phyloP scores from a whole-genome alignment of 495 filamentous ascomycete species.

The Lasiosphaeris hirsuta region DNA sequence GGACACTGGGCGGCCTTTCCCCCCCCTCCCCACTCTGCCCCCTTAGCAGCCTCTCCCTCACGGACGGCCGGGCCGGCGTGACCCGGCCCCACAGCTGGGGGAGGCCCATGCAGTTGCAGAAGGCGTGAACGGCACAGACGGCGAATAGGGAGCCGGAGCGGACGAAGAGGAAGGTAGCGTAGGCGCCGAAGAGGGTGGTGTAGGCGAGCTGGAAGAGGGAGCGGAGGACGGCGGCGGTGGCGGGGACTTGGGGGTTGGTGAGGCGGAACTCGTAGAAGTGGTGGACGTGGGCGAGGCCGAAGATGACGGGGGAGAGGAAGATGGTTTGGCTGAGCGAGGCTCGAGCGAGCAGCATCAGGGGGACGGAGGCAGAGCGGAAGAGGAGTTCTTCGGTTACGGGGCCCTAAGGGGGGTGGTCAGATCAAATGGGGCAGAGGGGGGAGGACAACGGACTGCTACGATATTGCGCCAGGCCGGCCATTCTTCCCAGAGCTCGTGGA shows the following conservation, averaged over 20 bases:
- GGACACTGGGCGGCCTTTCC: conserved; percentile 12
- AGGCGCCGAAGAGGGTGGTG: conserved; percentile 91
- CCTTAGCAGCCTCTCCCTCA: no score
- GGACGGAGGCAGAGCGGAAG: conserved; percentile 81
- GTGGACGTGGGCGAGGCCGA: conserved; percentile 92
- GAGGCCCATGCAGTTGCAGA: conserved; percentile 90
- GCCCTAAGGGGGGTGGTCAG: conserved; percentile 48
- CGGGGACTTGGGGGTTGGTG: conserved; percentile 67
- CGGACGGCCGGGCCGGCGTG: conserved; percentile 29
- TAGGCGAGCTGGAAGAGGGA: conserved; percentile 86
- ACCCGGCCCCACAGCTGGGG: conserved; percentile 84
- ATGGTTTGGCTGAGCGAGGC: conserved; percentile 57
- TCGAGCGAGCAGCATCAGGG: conserved; percentile 75
- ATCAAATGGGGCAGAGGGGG: conserved; percentile 1
- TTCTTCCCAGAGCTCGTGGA: conserved; percentile 30
- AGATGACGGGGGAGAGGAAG: conserved; percentile 81
- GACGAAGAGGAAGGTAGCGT: conserved; percentile 83
- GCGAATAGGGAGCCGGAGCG: conserved; percentile 77
- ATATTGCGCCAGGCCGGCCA: conserved; percentile 59
- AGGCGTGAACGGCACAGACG: conserved; percentile 71
- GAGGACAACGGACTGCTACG: conserved; percentile 41
- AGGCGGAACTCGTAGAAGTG: conserved; percentile 94
- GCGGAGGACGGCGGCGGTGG: conserved; percentile 57
- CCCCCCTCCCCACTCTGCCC: conserved; percentile 1
- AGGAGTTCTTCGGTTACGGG: conserved; percentile 90